Base-by-base conservation (phyloP, 2,329 filamentous ascomycete genomes). In the Colletotrichum sp. region DNA sequence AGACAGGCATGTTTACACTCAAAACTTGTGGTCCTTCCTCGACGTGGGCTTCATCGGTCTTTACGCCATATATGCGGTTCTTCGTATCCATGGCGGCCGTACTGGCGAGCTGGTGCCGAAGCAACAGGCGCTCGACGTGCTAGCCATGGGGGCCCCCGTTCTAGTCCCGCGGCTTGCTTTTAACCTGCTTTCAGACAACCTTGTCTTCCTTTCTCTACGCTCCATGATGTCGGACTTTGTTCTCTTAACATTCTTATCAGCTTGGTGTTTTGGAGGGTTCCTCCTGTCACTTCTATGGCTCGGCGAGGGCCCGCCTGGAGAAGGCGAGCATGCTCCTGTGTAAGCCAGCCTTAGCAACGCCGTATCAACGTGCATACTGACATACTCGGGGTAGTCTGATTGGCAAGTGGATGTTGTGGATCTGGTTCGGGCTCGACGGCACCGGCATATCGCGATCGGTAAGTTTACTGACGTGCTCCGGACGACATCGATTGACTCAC, bases 391-490 rank as follows among this genome's bases (percentile, higher is more conserved):
- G 27, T 63, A 90, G 88, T 6, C 95, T 93, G 2, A 96, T 97
- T 77, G 92, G 92, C 61, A 96, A 96, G 84, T 98, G 95, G 95
- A 96, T 98, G 95, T 90, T 97, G 3, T 97, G 94, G 90, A 96
- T 98, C 78, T 98, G 95, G 95, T 97, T 98, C 81, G 95, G 95
- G 3, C 90, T 98, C 3, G 95, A 97, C 80, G 95, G 91, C 8
- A 92, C 89, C 5, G 92, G 92, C 9, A 92, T 93, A 57, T 88
- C 91, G 64, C 84, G 88, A 78, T 91, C 91, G 72, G 88, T 89
- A 81, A 81, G 87, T 81, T 8, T 22, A 19, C 55, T 25, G 44
- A 12, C 29, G 30, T 12, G 44, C 13, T 16, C 29, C 6, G 12
- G 4, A 12, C n/a, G 64, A 30, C 32, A 57, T 65, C 44, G 12